Evolutionary conservation across 129 eudicot genomes (phyloP), one percentile per base, ranked within the genome.

Genomic region (Helianthus annuus): DNA sequence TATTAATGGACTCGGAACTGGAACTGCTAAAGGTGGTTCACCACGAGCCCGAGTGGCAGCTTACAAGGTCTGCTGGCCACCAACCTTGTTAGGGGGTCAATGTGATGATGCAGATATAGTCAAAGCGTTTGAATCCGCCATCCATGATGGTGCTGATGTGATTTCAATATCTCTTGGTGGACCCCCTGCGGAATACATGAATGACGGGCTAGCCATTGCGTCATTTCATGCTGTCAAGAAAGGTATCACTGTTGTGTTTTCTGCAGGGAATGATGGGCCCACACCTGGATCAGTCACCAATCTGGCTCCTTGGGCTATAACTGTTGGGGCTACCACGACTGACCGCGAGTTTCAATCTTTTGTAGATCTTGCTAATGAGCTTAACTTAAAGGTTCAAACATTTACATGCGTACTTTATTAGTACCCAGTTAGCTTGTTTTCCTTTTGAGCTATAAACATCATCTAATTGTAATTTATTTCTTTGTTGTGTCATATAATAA

Each of bases 11-110:
- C 7, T 68, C 1, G 82, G 70, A 2, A 77, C 56, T 17, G 98
- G 98, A 66, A 86, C 86, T 0, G 91, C 94, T 7, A 92, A 92
- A 71, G 98, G 98, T 0, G 98, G 98, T 13, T 89, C 98, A 10
- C 92, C 98, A 1, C 61, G 59, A 76, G 98, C 98, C 10, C 78
- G 96, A 27, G 96, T 87, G 10, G 98, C 98, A 3, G 73, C 92
- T 2, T 92, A 92, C 80, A 92, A 84, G 80, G 91, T 87, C 4
- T 92, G 98, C 83, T 92, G 88, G 88, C 85, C 91, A 9, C 82
- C 78, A 0, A 9, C 73, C 2, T 0, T 13, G 0, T 40, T 17
- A 39, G 78, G 64, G 14, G 66, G 70, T 5, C 84, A 73, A 74
- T 89, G 95, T 71, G 72, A 55, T 10, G 86, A 83, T 15, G 76